Evolutionary conservation across 2,329 filamentous ascomycete genomes (phyloP).

Genomic region (Allantophomopsis cytisporea): DNA sequence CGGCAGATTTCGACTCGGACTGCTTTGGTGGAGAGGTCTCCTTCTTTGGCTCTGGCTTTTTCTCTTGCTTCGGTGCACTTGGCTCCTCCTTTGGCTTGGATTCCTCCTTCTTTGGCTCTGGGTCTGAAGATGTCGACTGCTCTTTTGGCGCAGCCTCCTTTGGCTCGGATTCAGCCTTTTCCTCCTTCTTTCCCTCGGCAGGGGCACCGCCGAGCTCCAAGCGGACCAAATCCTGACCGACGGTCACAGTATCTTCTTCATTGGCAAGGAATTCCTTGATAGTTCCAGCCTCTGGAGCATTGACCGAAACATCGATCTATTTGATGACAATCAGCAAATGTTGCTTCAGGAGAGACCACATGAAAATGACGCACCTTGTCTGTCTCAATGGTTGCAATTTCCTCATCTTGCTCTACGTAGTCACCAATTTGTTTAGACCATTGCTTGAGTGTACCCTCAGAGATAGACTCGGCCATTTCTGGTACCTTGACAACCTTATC

Average conservation of each 20-base stretch:
- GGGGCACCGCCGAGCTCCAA: conserved; percentile 64
- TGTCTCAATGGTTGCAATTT: conserved; percentile 97
- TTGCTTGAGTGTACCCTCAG: conserved; percentile 91
- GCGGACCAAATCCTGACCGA: conserved; percentile 82
- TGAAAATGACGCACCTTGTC: conserved; percentile 59
- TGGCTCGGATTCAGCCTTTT: conserved; percentile 35
- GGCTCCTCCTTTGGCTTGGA: conserved; percentile 24
- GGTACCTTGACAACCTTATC: conserved; percentile 87
- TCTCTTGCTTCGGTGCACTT: conserved; percentile 23
- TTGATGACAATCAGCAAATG: no score
- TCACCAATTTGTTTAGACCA: conserved; percentile 89
- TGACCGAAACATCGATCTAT: conserved; percentile 92
- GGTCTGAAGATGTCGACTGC: conserved; percentile 36
- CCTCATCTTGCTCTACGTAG: conserved; percentile 88
- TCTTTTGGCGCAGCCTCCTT: conserved; percentile 45
- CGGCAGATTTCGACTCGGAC: conserved; percentile 19
- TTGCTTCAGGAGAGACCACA: background rate
- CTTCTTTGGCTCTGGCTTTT: conserved; percentile 26
- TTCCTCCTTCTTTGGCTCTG: conserved; percentile 22
- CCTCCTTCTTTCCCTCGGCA: conserved; percentile 32
- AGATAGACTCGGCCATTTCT: conserved; percentile 97
- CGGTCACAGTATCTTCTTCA: conserved; percentile 90
- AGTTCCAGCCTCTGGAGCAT: conserved; percentile 78
- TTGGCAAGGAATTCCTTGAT: conserved; percentile 86
- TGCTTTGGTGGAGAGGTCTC: conserved; percentile 22